Evolutionary conservation across 2,329 filamentous ascomycete species (phyloP).

Genomic region (Gaeumannomyces tritici): DNA sequence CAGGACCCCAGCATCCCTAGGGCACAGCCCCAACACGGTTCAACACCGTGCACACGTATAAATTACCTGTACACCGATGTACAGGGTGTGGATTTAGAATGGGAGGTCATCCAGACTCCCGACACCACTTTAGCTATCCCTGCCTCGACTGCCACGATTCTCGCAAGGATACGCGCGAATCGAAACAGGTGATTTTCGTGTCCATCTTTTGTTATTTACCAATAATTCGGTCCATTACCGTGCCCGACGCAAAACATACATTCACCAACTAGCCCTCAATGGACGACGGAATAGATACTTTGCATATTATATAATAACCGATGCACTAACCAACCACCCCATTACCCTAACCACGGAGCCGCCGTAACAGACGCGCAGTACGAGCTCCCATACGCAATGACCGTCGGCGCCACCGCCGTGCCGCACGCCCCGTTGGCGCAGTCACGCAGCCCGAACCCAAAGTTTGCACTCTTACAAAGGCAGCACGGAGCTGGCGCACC

Average conservation of each 20-base stretch:
- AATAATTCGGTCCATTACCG: background rate
- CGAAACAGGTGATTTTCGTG: too few relatives aligned
- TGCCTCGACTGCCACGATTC: too few relatives aligned
- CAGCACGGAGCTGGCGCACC: slow-evolving; percentile 1
- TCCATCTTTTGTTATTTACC: too few relatives aligned
- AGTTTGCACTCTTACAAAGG: background rate
- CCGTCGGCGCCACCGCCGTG: background rate
- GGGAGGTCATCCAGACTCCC: too few relatives aligned
- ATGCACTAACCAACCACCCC: background rate
- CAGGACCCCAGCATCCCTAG: too few relatives aligned
- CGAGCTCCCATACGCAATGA: background rate
- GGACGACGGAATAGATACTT: background rate
- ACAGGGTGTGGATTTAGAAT: too few relatives aligned
- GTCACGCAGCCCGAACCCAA: slow-evolving; percentile 2
- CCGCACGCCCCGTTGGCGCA: slow-evolving; percentile 1
- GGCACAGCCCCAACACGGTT: too few relatives aligned
- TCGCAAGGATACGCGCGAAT: too few relatives aligned
- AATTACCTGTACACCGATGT: too few relatives aligned
- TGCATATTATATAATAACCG: background rate
- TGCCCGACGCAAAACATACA: background rate
- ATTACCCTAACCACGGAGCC: background rate
- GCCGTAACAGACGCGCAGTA: background rate
- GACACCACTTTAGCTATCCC: too few relatives aligned
- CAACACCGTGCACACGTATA: too few relatives aligned
- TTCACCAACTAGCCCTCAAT: background rate